Evolutionary conservation across 2,329 filamentous ascomycete species (phyloP), one percentile per base, ranked within the genome.

Genomic region (Amylocarpus encephaloides): DNA sequence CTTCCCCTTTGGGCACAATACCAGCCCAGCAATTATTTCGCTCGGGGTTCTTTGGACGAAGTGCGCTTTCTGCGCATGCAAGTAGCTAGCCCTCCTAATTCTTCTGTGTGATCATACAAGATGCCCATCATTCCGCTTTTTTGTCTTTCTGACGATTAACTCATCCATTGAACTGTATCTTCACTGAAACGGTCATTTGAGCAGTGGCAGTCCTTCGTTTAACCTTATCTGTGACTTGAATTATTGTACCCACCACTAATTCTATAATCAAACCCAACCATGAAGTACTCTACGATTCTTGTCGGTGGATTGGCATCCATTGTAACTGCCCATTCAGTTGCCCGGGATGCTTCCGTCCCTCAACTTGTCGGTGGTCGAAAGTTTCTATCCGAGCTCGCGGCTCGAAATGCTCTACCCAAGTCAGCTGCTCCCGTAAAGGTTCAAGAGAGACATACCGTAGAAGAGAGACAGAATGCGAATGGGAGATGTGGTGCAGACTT

Each of bases 401-500:
- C 58, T 42, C 53, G 54, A 42, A 49, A 52, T 38, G 44, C 50
- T 5, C 30, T 60, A 6, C 55, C 53, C 18, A 30, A 52, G n/a
- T 32, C 19, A 38, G 33, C 43, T 33, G 35, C 35, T 48, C 38
- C 33, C n/a, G 42, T 32, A 29, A 46, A 44, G n/a, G 38, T 50
- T 13, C 50, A 56, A 42, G 43, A 55, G 16, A 33, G 46, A 16
- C 26, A 46, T 29, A 18, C 15, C 36, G 9, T 57, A 7, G 51
- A 49, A n/a, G 43, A 53, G 5, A 49, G 56, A 26, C 53, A 57
- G 29, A 46, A 52, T 35, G 39, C 50, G 13, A 50, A 59, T 45
- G 56, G 56, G 9, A 43, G 52, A 45, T 64, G 62, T 43, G 62
- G 62, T n/a, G 51, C 52, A n/a, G 55, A 55, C 7, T 33, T 61